Evolutionary conservation across 345 rosid species (phyloP).

Genomic region (Eucalyptus caleyi): DNA sequence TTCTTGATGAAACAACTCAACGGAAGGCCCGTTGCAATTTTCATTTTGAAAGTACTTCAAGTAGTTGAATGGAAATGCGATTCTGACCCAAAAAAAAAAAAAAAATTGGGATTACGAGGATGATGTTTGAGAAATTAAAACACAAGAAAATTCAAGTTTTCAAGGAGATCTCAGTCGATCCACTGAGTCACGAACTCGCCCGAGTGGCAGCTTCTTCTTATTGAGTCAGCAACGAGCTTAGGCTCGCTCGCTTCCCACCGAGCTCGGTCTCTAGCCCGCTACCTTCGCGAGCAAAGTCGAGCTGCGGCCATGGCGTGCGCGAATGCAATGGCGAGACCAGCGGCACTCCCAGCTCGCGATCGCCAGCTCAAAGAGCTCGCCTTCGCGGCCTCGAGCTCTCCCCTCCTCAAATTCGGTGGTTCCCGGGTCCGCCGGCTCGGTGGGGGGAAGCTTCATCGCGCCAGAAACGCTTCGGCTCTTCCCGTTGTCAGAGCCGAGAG

Average conservation of each 20-base stretch:
- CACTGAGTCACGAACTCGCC: background rate
- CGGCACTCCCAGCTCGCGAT: background rate
- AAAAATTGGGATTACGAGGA: background rate
- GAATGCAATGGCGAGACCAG: constrained; percentile 14
- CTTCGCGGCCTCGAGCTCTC: constrained; percentile 9
- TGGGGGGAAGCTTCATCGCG: constrained; percentile 4
- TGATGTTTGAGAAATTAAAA: background rate
- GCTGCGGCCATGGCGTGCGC: constrained; percentile 8
- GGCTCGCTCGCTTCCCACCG: background rate
- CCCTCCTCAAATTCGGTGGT: constrained; percentile 1
- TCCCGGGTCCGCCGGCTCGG: constrained; percentile 5
- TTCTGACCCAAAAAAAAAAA: background rate
- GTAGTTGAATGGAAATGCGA: background rate
- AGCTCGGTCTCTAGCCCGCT: background rate
- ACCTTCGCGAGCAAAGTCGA: background rate
- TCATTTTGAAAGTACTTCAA: background rate
- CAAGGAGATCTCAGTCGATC: background rate
- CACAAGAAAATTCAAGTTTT: background rate
- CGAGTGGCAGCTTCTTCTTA: background rate
- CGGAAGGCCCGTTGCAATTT: background rate
- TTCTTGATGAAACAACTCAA: background rate
- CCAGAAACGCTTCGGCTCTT: constrained; percentile 10
- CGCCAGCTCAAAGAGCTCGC: constrained; percentile 9
- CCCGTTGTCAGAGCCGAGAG: constrained; percentile 42
- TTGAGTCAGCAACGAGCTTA: background rate